Base-by-base conservation (phyloP, 805 yeast species). In the Myxozyma melibiosi region DNA sequence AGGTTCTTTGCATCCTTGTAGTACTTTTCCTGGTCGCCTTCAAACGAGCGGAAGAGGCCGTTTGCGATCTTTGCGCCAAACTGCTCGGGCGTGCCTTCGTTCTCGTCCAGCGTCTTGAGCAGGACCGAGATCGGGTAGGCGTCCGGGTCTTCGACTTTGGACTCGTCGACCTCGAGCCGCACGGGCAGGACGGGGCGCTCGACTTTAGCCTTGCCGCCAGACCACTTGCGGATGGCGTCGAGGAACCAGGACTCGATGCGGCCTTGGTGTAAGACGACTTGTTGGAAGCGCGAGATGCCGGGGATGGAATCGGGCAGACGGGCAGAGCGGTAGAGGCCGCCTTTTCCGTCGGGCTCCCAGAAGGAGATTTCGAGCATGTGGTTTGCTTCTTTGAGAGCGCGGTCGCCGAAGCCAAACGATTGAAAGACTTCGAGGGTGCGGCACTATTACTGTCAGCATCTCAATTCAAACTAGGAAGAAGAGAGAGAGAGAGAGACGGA, bases 181-280 rank as follows among this genome's bases (percentile, higher is more conserved):
- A 53, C 54, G 0, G 64, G 65, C 6, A 54, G 58, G 16, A 60
- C 48, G 18, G 60, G 55, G 11, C 66, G 51, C 40, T 60, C 64
- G n/a, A 64, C 30, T 24, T 44, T 30, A 14, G 47, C 30, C n/a
- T 41, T 13, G 24, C 53, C 60, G 24, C 49, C 50, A n/a, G 56
- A 41, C 51, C 57, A 58, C 18, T 39, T 18, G 14, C 13, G 13
- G 33, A 71, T 68, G 27, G 70, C 59, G 33, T 71, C 68, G 11
- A 52, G 34, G 43, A 71, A 62, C 59, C 65, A 67, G 14, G 63
- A 53, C 61, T 71, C 74, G 49, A 71, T 70, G 24, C 67, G 55
- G 16, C 74, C 73, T 54, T 71, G 74, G 54, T 71, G 73, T 8
- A 70, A 51, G 11, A 70, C 73, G 49, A 64, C 43, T 58, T 70